A percentile compares a stretch with the other conserved stretches of the same genome.
phyloP scores from a whole-genome alignment of 768 basidiomycete species.

The Lentinula aciculospora region DNA sequence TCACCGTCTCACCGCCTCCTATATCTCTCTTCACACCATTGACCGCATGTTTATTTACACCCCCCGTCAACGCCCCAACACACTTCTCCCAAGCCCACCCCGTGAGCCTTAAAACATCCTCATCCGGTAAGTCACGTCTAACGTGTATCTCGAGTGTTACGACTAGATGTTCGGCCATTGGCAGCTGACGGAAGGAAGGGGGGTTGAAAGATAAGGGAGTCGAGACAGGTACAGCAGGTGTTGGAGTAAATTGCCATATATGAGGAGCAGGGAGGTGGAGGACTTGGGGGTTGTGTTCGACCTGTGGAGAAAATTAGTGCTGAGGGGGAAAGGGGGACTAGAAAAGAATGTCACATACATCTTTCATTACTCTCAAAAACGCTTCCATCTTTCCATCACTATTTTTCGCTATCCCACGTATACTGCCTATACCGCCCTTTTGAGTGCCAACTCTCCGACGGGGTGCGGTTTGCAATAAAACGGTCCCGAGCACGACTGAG shows the following conservation, averaged over 20 bases:
- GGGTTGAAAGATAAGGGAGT: background rate
- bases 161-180: slow-evolving; percentile 43
- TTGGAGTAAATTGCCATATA: slow-evolving; percentile 78
- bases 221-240: slow-evolving; percentile 18
- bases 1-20: slow-evolving; percentile 23
- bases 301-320: slow-evolving; percentile 29
- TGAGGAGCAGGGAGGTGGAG: slow-evolving; percentile 80
- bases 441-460: slow-evolving; percentile 45
- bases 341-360: slow-evolving; percentile 42
- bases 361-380: slow-evolving; percentile 76
- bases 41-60: slow-evolving; percentile 27
- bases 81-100: slow-evolving; percentile 72
- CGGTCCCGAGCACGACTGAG: slow-evolving; percentile 75
- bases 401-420: slow-evolving; percentile 44
- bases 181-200: background rate
- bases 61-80: slow-evolving; percentile 41
- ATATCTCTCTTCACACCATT: slow-evolving; percentile 24
- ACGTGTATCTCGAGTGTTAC: slow-evolving; percentile 83
- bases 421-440: slow-evolving; percentile 24
- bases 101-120: slow-evolving; percentile 66
- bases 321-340: background rate
- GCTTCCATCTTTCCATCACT: slow-evolving; percentile 57
- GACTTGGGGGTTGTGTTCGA: slow-evolving; percentile 82
- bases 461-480: slow-evolving; percentile 88
- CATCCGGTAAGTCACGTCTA: slow-evolving; percentile 55